Conservation (phyloP, 2,329 filamentous ascomycete genomes). For the Grosmannia serpens region DNA sequence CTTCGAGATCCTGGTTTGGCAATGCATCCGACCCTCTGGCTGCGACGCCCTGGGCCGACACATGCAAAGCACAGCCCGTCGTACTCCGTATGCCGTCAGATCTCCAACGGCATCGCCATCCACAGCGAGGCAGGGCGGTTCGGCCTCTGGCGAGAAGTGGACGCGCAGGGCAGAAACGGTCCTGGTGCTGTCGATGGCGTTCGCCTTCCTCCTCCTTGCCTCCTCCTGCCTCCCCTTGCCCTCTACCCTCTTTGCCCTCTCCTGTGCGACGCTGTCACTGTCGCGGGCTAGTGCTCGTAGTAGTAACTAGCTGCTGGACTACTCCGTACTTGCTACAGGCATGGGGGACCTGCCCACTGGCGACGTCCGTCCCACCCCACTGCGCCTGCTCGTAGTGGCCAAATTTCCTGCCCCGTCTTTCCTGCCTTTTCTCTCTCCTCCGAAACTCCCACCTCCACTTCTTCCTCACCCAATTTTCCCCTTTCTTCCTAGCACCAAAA, state of each 20-base stretch:
- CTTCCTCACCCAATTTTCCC: constrained; percentile 1
- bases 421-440: background rate
- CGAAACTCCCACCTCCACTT: background rate
- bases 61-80: background rate
- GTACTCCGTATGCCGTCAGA: background rate
- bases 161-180: background rate
- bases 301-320: background rate
- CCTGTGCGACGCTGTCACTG: background rate
- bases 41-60: background rate
- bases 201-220: too few species aligned
- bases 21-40: background rate
- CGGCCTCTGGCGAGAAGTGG: too few species aligned
- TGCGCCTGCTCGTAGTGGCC: background rate
- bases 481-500: background rate
- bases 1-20: background rate
- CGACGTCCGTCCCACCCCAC: background rate
- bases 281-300: background rate
- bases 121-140: background rate
- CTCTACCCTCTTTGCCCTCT: too few species aligned
- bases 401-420: background rate
- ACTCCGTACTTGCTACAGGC: too few species aligned
- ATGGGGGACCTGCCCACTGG: background rate
- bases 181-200: background rate
- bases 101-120: background rate
- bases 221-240: too few species aligned